Evolutionary conservation across 768 basidiomycete species (phyloP), one percentile per base, ranked within the genome.

Genomic region (Suillus occidentalis): DNA sequence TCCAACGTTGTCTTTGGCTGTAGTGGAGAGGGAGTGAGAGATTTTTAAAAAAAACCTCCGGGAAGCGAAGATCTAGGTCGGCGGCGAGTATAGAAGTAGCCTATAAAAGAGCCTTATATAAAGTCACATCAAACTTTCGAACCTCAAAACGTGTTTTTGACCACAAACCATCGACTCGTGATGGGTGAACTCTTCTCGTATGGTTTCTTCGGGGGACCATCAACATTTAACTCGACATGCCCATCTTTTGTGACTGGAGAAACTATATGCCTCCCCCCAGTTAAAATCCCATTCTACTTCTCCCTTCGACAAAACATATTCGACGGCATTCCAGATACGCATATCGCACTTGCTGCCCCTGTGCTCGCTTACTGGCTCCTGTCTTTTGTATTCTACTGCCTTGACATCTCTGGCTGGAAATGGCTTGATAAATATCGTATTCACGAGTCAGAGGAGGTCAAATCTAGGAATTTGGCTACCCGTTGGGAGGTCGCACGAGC

Each of bases 371-470:
- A 99, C 80, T 99, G 97, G 97, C 68, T 77, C 2, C 76, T 89
- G 49, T 94, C 94, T 4, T 78, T 90, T 59, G 76, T 92, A 74
- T 99, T 97, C 80, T 89, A 95, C 75, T 73, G 77, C 52, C 82
- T 99, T 70, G 97, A 99, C 78, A 78, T 80, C n/a, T 89, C 87
- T 3, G 82, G 80, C 34, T 91, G 89, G 86, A 80, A 86, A 71
- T 90, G 88, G 84, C 83, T 97, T 40, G 88, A 96, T 67, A 87
- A 85, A 65, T 89, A 93, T 75, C 85, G 94, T 52, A 90, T 99
- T 55, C 97, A 99, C 76, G 92, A 94, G 60, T 91, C 92, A 1
- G 81, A 80, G 16, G 96, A 99, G 73, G 87, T 95, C 65, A 81
- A 82, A 64, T 76, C 85, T 3, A 82, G 87, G 63, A 99, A 99